A percentile compares a stretch with the other conserved stretches of the same genome.
Evolutionary conservation across 1,284 basidiomycete species (phyloP).

Genomic region (Melampsora americana): DNA sequence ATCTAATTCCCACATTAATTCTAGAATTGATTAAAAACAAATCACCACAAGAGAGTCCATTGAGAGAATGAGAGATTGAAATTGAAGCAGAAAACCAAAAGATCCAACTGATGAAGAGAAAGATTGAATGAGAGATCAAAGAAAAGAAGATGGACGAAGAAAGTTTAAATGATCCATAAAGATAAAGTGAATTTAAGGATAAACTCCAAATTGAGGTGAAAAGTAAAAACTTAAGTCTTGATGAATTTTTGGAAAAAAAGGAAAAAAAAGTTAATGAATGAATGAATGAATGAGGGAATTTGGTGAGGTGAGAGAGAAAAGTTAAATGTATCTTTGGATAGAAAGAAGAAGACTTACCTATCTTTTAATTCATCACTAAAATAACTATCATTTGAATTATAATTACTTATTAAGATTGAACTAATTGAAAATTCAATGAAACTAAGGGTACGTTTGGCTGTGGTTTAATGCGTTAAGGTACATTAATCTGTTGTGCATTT

Average conservation of each 20-base stretch:
- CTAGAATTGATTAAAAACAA: conserved; percentile 22
- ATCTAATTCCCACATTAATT: conserved; percentile 17
- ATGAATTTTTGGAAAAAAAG: too few relatives aligned
- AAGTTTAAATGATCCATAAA: conserved; percentile 17
- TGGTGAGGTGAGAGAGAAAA: background rate
- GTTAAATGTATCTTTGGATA: background rate
- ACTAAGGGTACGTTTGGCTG: too few relatives aligned
- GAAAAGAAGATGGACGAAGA: conserved; percentile 1
- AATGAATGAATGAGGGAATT: background rate
- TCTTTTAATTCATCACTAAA: conserved; percentile 13
- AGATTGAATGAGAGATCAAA: conserved; percentile 20
- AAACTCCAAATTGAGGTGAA: conserved; percentile 38
- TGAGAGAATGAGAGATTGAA: conserved; percentile 25
- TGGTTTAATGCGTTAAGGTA: too few relatives aligned
- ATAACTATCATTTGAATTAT: conserved; percentile 27
- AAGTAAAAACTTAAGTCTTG: conserved; percentile 30
- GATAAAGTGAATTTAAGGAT: conserved; percentile 17
- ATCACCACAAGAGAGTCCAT: conserved; percentile 29
- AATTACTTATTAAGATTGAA: conserved; percentile 29
- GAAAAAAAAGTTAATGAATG: background rate
- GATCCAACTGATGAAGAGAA: conserved; percentile 26
- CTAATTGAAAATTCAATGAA: conserved; percentile 40
- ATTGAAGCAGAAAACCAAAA: conserved; percentile 34
- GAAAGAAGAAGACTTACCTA: conserved; percentile 19
- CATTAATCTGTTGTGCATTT: too few relatives aligned